Percentiles rank a stretch among this genome's conserved stretches.
Conservation (phyloP, 2,329 filamentous ascomycete species). For the Cladophialophora yegresii region DNA sequence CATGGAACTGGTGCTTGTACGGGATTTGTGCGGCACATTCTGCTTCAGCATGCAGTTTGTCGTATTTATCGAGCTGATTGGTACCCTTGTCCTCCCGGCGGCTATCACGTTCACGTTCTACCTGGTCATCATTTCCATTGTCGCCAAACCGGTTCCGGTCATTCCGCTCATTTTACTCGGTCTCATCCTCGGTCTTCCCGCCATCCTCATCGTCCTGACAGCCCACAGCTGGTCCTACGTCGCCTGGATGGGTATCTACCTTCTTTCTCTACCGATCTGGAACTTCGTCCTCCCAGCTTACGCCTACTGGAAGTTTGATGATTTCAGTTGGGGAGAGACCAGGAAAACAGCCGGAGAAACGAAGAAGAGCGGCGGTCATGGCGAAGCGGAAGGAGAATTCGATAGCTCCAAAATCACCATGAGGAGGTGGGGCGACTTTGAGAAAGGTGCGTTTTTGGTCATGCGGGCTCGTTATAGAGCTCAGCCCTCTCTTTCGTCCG, state of each 20-base stretch:
- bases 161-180: constrained; percentile 88
- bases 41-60: constrained; percentile 99
- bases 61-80: constrained; percentile 90
- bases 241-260: constrained; percentile 95
- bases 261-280: constrained; percentile 91
- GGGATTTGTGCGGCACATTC: constrained; percentile 96
- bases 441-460: constrained; percentile 59
- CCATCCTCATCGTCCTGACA: constrained; percentile 86
- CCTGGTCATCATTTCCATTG: constrained; percentile 84
- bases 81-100: constrained; percentile 90
- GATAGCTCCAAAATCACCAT: constrained; percentile 99
- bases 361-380: constrained; percentile 70
- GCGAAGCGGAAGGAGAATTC: constrained; percentile 92
- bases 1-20: constrained; percentile 93
- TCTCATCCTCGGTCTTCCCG: constrained; percentile 90
- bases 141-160: constrained; percentile 72
- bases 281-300: constrained; percentile 94
- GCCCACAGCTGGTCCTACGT: constrained; percentile 92
- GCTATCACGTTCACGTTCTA: constrained; percentile 98
- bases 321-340: constrained; percentile 99
- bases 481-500: neutral
- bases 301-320: constrained; percentile 99
- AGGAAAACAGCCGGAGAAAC: constrained; percentile 89
- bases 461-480: neutral
- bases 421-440: constrained; percentile 98